A percentile compares a stretch with the other conserved stretches of the same genome.
Conservation (phyloP, 164 flowering plant genomes). For the Sextonia rubra region DNA sequence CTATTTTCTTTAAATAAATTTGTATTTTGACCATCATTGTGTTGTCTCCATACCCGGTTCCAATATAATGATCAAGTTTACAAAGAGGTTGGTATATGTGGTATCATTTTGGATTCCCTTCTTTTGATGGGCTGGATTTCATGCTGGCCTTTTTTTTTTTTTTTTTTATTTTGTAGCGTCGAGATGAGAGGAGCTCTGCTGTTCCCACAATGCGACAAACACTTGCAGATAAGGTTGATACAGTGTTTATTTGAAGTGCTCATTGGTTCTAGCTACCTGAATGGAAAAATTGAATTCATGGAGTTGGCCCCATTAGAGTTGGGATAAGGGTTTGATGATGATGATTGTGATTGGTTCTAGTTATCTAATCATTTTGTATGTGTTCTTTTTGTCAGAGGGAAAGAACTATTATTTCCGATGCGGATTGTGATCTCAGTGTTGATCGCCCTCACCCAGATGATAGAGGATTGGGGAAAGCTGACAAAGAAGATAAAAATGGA, state of each 20-base stretch:
- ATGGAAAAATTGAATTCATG: too few relatives aligned
- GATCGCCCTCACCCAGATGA: background rate
- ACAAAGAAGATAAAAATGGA: constrained; percentile 52
- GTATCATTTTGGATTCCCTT: too few relatives aligned
- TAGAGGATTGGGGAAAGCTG: constrained; percentile 25
- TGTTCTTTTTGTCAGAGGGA: background rate
- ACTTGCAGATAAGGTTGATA: constrained; percentile 43
- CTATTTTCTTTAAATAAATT: background rate
- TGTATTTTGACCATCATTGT: background rate
- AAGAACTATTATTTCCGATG: background rate
- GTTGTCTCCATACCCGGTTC: constrained; percentile 63
- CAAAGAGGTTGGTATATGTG: constrained; percentile 10
- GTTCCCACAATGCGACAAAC: constrained; percentile 36
- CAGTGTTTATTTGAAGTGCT: background rate
- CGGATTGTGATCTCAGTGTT: background rate
- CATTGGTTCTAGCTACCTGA: background rate
- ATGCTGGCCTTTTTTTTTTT: background rate
- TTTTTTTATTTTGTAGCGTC: constrained; percentile 22
- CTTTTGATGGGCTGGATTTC: background rate
- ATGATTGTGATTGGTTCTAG: too few relatives aligned
- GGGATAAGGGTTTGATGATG: too few relatives aligned
- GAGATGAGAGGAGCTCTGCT: constrained; percentile 43
- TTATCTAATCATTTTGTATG: background rate
- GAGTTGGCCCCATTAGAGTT: too few relatives aligned
- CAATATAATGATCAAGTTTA: constrained; percentile 71